A percentile compares a stretch with the other conserved stretches of the same genome.
phyloP scores from a whole-genome alignment of 768 basidiomycete genomes.

The Leucosporidium scottii region DNA sequence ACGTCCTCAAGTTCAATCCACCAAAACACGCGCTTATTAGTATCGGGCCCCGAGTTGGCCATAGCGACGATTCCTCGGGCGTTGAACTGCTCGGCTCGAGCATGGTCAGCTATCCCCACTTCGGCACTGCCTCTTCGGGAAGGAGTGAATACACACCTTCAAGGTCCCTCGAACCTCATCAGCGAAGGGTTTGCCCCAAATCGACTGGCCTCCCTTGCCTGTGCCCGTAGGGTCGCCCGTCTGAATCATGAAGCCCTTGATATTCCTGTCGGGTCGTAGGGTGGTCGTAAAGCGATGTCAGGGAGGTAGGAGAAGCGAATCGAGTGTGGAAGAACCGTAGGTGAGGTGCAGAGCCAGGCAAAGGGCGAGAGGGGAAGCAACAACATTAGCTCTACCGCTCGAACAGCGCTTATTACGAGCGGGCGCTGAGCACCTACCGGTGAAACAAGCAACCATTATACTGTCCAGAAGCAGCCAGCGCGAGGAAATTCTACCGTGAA shows the following conservation, averaged over 20 bases:
- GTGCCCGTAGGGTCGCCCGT: constrained; percentile 82
- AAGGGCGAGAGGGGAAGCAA: no score
- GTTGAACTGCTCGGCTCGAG: constrained; percentile 64
- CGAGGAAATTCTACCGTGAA: constrained; percentile 99
- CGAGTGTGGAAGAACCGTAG: no score
- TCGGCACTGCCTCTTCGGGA: no score
- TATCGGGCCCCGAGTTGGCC: constrained; percentile 92
- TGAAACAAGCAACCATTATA: constrained; percentile 84
- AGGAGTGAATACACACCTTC: constrained; percentile 54
- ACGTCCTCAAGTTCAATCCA: not conserved
- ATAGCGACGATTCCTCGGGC: constrained; percentile 89
- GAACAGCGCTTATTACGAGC: no score
- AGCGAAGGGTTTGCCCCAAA: constrained; percentile 85
- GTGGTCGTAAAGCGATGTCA: no score
- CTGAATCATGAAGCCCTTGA: constrained; percentile 93
- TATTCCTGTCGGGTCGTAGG: constrained; percentile 52
- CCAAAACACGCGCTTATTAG: constrained; percentile 58
- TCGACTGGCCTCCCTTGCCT: constrained; percentile 93
- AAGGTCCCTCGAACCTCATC: constrained; percentile 92
- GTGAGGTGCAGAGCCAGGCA: no score
- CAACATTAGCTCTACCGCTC: no score
- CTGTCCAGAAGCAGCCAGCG: constrained; percentile 79
- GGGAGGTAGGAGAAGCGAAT: no score
- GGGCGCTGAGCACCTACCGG: constrained; percentile 39
- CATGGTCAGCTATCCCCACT: no score